Evolutionary conservation across 345 rosid species (phyloP).

Genomic region (Camelina hispida): DNA sequence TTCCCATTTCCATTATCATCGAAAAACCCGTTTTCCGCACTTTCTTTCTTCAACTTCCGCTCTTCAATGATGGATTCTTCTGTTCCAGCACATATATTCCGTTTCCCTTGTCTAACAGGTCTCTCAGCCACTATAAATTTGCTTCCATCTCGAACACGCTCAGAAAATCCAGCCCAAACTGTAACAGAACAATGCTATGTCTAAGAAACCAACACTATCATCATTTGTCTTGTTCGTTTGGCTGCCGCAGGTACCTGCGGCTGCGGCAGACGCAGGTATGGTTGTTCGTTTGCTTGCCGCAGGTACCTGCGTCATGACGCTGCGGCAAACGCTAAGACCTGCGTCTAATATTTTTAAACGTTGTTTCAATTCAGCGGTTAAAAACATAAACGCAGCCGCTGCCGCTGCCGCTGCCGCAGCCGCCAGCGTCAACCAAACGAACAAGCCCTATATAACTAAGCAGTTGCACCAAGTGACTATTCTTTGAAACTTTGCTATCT

Average conservation of each 20-base stretch:
- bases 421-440: no score
- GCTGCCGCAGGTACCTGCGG: no score
- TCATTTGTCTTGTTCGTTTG: no score
- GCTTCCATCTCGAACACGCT: constrained; percentile 79
- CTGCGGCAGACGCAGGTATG: no score
- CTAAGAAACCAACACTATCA: not conserved
- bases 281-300: no score
- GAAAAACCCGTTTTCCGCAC: constrained; percentile 63
- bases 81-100: constrained; percentile 67
- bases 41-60: constrained; percentile 65
- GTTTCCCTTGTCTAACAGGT: constrained; percentile 58
- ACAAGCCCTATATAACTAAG: not conserved
- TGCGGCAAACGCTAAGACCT: no score
- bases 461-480: not conserved
- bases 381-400: no score
- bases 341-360: no score
- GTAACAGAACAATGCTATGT: constrained; percentile 27
- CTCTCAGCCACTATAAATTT: constrained; percentile 86
- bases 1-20: constrained; percentile 46
- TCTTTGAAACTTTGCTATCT: not conserved
- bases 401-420: no score
- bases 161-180: constrained; percentile 98
- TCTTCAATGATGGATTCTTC: constrained; percentile 71
- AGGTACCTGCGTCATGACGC: no score
- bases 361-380: no score